Percentiles rank a stretch among this genome's conserved stretches.
These are phyloP conservation scores for Aspergillus leporis DNA, from an alignment of 495 filamentous ascomycete genomes.

Conservation along the genomic window DNA sequence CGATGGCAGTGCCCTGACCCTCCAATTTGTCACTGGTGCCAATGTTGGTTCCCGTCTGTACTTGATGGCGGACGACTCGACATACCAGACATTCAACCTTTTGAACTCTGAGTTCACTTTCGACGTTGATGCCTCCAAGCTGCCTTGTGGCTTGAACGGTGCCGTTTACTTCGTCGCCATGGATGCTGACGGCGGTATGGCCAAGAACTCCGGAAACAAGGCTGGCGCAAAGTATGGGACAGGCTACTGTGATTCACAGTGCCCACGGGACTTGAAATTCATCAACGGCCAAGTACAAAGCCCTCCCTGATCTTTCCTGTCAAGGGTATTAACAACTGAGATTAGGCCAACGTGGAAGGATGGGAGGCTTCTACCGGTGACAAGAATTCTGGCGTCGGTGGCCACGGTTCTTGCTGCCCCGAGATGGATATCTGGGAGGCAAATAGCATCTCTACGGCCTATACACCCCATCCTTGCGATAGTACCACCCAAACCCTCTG, in stretches of 20 bases:
- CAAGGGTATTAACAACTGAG: slow-evolving; percentile 11
- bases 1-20: slow-evolving; percentile 48
- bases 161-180: slow-evolving; percentile 67
- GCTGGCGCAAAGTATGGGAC: slow-evolving; percentile 69
- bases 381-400: slow-evolving; percentile 56
- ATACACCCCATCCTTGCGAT: slow-evolving; percentile 65
- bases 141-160: slow-evolving; percentile 70
- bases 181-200: slow-evolving; percentile 58
- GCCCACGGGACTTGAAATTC: slow-evolving; percentile 61
- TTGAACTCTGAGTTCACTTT: slow-evolving; percentile 64
- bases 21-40: slow-evolving; percentile 52
- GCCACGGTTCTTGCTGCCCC: slow-evolving; percentile 64
- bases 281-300: slow-evolving; percentile 54
- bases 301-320: background rate
- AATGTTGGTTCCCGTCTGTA: slow-evolving; percentile 60
- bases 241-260: slow-evolving; percentile 74
- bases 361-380: slow-evolving; percentile 57
- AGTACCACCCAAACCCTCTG: slow-evolving; percentile 55
- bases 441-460: slow-evolving; percentile 55
- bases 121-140: slow-evolving; percentile 61
- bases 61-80: slow-evolving; percentile 46
- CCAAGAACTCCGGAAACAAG: slow-evolving; percentile 52
- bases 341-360: slow-evolving; percentile 55
- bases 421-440: slow-evolving; percentile 75
- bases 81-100: slow-evolving; percentile 59